phyloP scores from a whole-genome alignment of 495 filamentous ascomycete genomes.

The Penicillium arizonense region DNA sequence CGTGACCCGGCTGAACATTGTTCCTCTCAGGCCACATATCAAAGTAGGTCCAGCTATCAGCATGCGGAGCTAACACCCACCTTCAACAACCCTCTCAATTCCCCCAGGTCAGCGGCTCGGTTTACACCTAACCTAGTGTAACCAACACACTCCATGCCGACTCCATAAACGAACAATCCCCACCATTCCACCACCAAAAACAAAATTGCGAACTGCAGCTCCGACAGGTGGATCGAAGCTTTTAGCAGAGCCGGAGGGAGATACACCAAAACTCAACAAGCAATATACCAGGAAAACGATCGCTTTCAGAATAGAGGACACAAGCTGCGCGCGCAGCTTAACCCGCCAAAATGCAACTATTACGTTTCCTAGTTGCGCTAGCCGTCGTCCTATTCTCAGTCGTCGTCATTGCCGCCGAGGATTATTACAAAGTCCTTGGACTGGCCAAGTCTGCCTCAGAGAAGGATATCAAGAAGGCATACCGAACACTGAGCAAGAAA shows the following conservation, averaged over 20 bases:
- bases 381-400: constrained; percentile 26
- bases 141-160: background rate
- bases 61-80: constrained; percentile 2
- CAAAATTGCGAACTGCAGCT: background rate
- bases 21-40: constrained; percentile 13
- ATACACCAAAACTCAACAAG: background rate
- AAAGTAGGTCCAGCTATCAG: constrained; percentile 6
- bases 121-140: background rate
- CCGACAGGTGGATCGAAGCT: background rate
- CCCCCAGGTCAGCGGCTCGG: background rate
- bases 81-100: background rate
- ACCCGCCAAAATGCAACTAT: constrained; percentile 18
- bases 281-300: background rate
- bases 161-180: too few relatives aligned
- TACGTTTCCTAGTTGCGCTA: constrained; percentile 17
- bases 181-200: background rate
- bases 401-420: constrained; percentile 61
- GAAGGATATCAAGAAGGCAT: constrained; percentile 93
- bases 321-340: constrained; percentile 11
- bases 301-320: background rate
- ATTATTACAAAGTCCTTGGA: constrained; percentile 92
- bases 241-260: constrained; percentile 1
- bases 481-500: constrained; percentile 89
- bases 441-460: constrained; percentile 80
- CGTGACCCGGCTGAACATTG: constrained; percentile 22